A percentile compares a stretch with the other conserved stretches of the same genome.
Evolutionary conservation across 75 land plant species (phyloP).

Genomic region (Sequoiadendron giganteum): DNA sequence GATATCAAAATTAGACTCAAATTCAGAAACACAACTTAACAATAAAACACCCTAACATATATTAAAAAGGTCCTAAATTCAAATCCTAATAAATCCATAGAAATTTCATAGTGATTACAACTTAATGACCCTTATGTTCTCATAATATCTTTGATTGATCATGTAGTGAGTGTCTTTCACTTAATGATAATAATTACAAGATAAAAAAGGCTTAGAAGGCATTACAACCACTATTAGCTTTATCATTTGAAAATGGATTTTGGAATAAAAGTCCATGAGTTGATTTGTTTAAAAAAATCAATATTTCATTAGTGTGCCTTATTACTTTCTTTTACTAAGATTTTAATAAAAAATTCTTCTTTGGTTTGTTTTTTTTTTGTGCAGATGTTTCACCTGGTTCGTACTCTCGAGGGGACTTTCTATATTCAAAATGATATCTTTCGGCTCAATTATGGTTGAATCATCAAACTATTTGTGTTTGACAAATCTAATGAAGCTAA

Average conservation of each 20-base stretch:
- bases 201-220: background rate
- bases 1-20: no score
- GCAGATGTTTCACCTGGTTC: conserved; percentile 45
- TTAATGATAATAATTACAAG: background rate
- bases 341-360: background rate
- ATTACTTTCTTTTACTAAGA: no score
- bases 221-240: background rate
- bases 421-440: conserved; percentile 40
- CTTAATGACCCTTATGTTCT: no score
- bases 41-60: no score
- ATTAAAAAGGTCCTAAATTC: no score
- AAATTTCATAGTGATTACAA: no score
- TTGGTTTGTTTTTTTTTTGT: background rate
- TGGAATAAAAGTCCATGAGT: background rate
- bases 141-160: no score
- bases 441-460: conserved; percentile 37
- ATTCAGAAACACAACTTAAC: no score
- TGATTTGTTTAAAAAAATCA: no score
- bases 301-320: background rate
- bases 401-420: conserved; percentile 28
- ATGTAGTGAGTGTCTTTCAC: no score
- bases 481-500: background rate
- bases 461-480: background rate
- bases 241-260: no score
- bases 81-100: no score